Evolutionary conservation across 2,329 filamentous ascomycete species (phyloP), one percentile per base, ranked within the genome.

Genomic region (Akanthomyces lecanii): DNA sequence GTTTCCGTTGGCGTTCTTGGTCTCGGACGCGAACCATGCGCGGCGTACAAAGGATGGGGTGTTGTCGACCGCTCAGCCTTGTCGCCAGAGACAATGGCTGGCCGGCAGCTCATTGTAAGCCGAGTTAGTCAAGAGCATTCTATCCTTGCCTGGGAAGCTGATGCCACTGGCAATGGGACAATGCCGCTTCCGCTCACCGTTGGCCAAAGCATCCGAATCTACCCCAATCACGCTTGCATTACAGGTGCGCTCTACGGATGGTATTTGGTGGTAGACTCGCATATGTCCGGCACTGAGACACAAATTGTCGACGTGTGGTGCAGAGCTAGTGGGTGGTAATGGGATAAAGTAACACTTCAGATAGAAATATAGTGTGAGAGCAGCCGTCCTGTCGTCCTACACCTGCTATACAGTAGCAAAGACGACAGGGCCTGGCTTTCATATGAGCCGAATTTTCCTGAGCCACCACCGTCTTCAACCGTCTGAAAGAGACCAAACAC

Each of bases 121-220:
- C 77, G 84, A 7, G 80, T 89, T n/a, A 85, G 84, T 61, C 87
- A 89, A 67, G 87, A 89, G 68, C 87, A 89, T 71, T 84, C 82
- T 0, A 82, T 88, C 42, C 67, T 88, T 51, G 76, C 77, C 0
- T 87, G 83, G 80, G 74, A 77, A 44, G 63, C n/a, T n/a, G 58
- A 52, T 0, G 70, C 77, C 50, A 66, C 72, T 1, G 5, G 53
- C 21, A 14, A 38, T 0, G 12, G n/a, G 0, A 3, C 64, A 0
- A 56, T 61, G 0, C 58, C 66, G 1, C 69, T 82, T 11, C 74
- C 77, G 2, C 68, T 88, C 38, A 66, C 73, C 6, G 73, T 88
- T 55, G 85, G 72, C 0, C 68, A 74, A 5, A 67, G 47, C 1
- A 65, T 74, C 1, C 72, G 80, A 62, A 74, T 89, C 0, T 87